phyloP scores from a whole-genome alignment of 371 early-diverging fungal genomes.

The Circinella umbellata region DNA sequence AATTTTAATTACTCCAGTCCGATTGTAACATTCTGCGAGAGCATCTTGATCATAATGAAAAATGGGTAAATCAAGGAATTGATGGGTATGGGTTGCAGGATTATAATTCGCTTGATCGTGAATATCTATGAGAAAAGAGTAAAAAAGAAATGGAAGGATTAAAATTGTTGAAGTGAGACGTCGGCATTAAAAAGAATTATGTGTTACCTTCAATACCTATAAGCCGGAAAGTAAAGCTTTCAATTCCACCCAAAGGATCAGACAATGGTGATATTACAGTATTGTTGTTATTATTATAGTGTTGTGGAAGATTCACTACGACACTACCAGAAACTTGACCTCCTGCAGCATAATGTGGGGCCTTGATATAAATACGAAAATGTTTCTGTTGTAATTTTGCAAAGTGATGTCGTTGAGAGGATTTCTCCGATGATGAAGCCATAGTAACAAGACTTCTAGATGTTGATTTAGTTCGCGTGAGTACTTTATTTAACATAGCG shows the following conservation, averaged over 20 bases:
- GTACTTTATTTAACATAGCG: neutral
- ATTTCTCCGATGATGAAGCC: slow-evolving; percentile 18
- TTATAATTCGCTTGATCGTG: slow-evolving; percentile 15
- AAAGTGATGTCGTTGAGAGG: neutral
- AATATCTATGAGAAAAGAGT: slow-evolving; percentile 7
- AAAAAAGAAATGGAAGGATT: neutral
- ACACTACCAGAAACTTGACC: slow-evolving; percentile 32
- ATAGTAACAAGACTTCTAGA: slow-evolving; percentile 12
- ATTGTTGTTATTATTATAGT: neutral
- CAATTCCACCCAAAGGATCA: slow-evolving; percentile 14
- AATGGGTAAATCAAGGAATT: slow-evolving; percentile 20
- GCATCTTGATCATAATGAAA: slow-evolving; percentile 9
- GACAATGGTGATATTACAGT: neutral
- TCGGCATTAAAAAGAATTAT: neutral
- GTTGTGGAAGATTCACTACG: slow-evolving; percentile 20
- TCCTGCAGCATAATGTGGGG: slow-evolving; percentile 40
- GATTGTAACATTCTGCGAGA: slow-evolving; percentile 9
- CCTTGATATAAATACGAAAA: slow-evolving; percentile 32
- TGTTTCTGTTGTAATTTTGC: slow-evolving; percentile 21
- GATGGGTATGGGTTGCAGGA: slow-evolving; percentile 15
- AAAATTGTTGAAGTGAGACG: neutral
- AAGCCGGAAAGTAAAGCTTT: slow-evolving; percentile 18
- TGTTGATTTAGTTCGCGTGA: neutral
- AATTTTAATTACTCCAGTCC: slow-evolving; percentile 2
- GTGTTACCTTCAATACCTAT: slow-evolving; percentile 30